phyloP scores from a whole-genome alignment of 768 basidiomycete species.

The Cystobasidium tubakii region DNA sequence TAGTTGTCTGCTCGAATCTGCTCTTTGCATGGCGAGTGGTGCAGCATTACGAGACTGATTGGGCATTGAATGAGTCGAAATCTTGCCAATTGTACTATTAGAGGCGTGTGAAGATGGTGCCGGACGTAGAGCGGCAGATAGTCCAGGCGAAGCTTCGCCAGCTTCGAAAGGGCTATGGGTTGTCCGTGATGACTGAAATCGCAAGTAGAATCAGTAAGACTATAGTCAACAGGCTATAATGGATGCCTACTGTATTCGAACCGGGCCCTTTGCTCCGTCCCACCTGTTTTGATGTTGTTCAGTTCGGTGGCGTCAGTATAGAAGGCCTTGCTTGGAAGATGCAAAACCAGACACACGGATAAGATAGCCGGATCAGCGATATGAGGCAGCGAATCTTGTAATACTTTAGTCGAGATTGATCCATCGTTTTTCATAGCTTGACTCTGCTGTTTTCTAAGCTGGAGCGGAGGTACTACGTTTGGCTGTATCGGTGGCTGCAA shows the following conservation, averaged over 20 bases:
- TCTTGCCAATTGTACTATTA: conserved; percentile 23
- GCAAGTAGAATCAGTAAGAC: too few relatives aligned
- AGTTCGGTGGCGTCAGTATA: neutral
- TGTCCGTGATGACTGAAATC: neutral
- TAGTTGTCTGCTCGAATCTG: neutral
- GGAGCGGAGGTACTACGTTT: neutral
- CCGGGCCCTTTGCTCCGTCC: conserved; percentile 15
- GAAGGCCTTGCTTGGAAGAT: neutral
- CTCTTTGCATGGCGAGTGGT: neutral
- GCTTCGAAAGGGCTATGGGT: neutral
- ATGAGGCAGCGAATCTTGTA: neutral
- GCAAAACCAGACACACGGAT: conserved; percentile 5
- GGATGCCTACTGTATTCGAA: conserved; percentile 20
- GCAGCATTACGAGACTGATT: neutral
- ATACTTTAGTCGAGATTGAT: neutral
- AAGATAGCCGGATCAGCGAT: conserved; percentile 28
- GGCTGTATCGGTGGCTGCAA: conserved; percentile 13
- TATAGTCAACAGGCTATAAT: too few relatives aligned
- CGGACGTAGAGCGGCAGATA: conserved; percentile 1
- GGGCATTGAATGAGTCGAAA: conserved; percentile 4
- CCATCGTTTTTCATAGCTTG: neutral
- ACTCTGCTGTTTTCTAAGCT: neutral
- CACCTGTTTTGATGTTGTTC: neutral
- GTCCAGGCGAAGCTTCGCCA: neutral
- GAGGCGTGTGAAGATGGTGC: conserved; percentile 25